Evolutionary conservation across 805 yeast species (phyloP).

Genomic region (Teunomyces barrocoloradensis): DNA sequence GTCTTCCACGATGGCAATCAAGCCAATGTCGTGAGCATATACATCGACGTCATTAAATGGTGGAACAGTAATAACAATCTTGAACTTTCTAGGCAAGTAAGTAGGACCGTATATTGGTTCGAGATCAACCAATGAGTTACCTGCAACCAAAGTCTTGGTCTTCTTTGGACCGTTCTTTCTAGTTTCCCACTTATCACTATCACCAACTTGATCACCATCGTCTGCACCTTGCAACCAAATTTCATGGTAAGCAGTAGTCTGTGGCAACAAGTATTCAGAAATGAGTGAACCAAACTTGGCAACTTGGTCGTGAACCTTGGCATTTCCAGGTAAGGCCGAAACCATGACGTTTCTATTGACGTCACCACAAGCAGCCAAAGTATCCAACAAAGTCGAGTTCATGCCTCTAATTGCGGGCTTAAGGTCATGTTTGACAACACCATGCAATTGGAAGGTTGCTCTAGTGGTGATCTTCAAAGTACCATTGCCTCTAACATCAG

Average conservation of each 20-base stretch:
- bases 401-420: slow-evolving; percentile 91
- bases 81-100: slow-evolving; percentile 93
- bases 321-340: slow-evolving; percentile 84
- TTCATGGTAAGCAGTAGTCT: slow-evolving; percentile 94
- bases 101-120: slow-evolving; percentile 88
- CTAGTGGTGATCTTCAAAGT: slow-evolving; percentile 93
- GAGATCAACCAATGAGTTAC: slow-evolving; percentile 73
- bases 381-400: slow-evolving; percentile 87
- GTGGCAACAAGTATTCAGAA: slow-evolving; percentile 82
- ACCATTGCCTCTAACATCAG: slow-evolving; percentile 84
- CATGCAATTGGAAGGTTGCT: slow-evolving; percentile 96
- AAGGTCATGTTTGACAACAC: slow-evolving; percentile 84
- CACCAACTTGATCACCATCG: slow-evolving; percentile 64
- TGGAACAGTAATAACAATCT: slow-evolving; percentile 91
- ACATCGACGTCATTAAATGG: slow-evolving; percentile 97
- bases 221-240: slow-evolving; percentile 92
- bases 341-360: slow-evolving; percentile 95
- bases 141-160: slow-evolving; percentile 81
- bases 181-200: slow-evolving; percentile 59
- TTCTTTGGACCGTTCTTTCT: slow-evolving; percentile 76
- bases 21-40: slow-evolving; percentile 91
- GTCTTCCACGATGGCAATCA: slow-evolving; percentile 78
- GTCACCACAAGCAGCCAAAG: slow-evolving; percentile 98
- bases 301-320: slow-evolving; percentile 76
- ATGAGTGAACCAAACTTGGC: slow-evolving; percentile 59